Evolutionary conservation across 2,329 filamentous ascomycete genomes (phyloP), one percentile per base, ranked within the genome.

Genomic region (Hymenoscyphus infarciens): DNA sequence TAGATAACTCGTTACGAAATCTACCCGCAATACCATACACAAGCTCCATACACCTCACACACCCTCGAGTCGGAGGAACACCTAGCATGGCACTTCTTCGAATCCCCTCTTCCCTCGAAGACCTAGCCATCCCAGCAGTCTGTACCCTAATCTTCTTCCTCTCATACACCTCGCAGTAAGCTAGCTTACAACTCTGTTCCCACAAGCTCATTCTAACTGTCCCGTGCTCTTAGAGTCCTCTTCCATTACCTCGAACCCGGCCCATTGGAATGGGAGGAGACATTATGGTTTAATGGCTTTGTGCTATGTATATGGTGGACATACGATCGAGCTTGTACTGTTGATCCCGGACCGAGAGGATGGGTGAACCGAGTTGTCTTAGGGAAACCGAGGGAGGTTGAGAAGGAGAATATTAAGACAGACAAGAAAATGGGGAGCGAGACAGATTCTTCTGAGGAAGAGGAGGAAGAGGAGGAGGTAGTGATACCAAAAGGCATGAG

Each of bases 81-180:
- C 13, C 7, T 13, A 52, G 19, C 69, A 59, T 63, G 15, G 63
- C 69, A 5, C 58, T 60, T 38, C 49, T 60, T 5, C 45, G 45
- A 27, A 39, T 60, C 6, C 45, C 58, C 22, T 22, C 42, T 5
- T 60, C 58, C 6, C 55, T 72, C 1, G 56, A 70, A 52, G 66
- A 76, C 57, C 78, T 92, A 59, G 87, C 88, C 63, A 83, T 92
- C n/a, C 88, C 89, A 15, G 82, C 80, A 63, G 88, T 90, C 54
- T 86, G 85, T 66, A 61, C 80, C 7, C 77, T 94, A 15, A 89
- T 93, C 63, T 72, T 77, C 60, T 90, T 92, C 72, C 82, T 93
- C 3, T 84, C 85, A 64, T 91, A 89, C 77, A 83, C 84, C 57
- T 89, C 90, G 4, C 91, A 94, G 76, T 83, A 49, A 49, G 42